Evolutionary conservation across 1,139 yeast genomes (phyloP).

Genomic region (Candida smagusa): DNA sequence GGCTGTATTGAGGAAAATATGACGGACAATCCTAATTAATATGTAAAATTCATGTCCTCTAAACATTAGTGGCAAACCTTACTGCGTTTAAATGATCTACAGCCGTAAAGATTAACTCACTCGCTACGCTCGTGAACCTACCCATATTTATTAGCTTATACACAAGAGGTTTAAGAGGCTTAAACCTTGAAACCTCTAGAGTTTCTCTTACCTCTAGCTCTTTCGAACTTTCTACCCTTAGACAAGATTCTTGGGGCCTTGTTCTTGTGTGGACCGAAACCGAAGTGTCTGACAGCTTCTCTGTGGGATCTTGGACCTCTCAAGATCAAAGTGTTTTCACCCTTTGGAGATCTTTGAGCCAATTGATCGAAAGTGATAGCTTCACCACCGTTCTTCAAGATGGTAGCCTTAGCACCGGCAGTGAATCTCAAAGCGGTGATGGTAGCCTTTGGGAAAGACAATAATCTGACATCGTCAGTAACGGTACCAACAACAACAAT

Average conservation of each 20-base stretch:
- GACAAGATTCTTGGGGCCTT: conserved; percentile 99
- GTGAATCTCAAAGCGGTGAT: conserved; percentile 99
- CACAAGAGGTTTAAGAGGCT: conserved; percentile 21
- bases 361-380: conserved; percentile 98
- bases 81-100: background rate
- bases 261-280: conserved; percentile 99
- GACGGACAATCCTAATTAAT: too few relatives aligned
- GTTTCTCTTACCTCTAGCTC: conserved; percentile 99
- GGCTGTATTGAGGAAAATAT: too few relatives aligned
- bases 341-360: conserved; percentile 99
- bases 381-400: conserved; percentile 99
- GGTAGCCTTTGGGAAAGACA: conserved; percentile 93
- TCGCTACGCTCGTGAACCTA: conserved; percentile 6
- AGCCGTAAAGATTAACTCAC: background rate
- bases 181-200: conserved; percentile 99
- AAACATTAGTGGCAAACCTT: conserved; percentile 6
- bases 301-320: conserved; percentile 99
- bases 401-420: conserved; percentile 97
- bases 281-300: conserved; percentile 99
- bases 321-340: conserved; percentile 95
- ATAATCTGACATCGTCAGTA: conserved; percentile 95
- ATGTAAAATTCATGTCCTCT: too few relatives aligned
- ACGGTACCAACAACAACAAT: conserved; percentile 99
- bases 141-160: background rate
- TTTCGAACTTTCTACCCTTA: conserved; percentile 99